phyloP scores from a whole-genome alignment of 1,284 basidiomycete genomes.

The Ganoderma lucidum region DNA sequence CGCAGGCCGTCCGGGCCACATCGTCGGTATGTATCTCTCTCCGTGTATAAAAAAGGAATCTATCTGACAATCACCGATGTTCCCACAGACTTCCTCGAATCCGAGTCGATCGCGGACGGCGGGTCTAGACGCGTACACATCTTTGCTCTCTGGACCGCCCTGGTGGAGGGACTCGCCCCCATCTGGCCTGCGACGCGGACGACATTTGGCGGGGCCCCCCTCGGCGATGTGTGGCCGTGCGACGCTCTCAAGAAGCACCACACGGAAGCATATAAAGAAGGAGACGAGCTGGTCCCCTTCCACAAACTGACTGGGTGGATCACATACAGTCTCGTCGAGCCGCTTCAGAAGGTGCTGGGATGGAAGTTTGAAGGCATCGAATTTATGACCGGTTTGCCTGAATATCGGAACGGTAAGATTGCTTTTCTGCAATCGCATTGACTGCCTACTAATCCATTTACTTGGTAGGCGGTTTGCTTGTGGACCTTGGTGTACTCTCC shows the following conservation, averaged over 20 bases:
- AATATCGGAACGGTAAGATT: constrained; percentile 85
- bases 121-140: constrained; percentile 60
- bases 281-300: constrained; percentile 87
- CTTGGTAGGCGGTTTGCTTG: constrained; percentile 78
- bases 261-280: constrained; percentile 46
- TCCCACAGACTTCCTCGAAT: constrained; percentile 74
- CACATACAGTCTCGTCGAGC: constrained; percentile 88
- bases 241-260: constrained; percentile 51
- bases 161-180: constrained; percentile 84
- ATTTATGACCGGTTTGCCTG: constrained; percentile 85
- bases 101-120: constrained; percentile 53
- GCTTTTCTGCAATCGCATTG: not conserved
- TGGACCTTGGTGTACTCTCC: constrained; percentile 84
- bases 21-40: constrained; percentile 66
- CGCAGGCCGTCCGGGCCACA: constrained; percentile 80
- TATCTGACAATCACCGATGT: not conserved
- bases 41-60: not conserved
- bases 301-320: constrained; percentile 97
- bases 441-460: not conserved
- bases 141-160: constrained; percentile 79
- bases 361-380: constrained; percentile 84
- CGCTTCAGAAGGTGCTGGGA: constrained; percentile 76
- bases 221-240: constrained; percentile 95
- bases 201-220: constrained; percentile 65
- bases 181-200: constrained; percentile 92